These are phyloP conservation scores for Suhomyces kilbournensis DNA, from an alignment of 805 yeast species.

Conservation along the genomic window DNA sequence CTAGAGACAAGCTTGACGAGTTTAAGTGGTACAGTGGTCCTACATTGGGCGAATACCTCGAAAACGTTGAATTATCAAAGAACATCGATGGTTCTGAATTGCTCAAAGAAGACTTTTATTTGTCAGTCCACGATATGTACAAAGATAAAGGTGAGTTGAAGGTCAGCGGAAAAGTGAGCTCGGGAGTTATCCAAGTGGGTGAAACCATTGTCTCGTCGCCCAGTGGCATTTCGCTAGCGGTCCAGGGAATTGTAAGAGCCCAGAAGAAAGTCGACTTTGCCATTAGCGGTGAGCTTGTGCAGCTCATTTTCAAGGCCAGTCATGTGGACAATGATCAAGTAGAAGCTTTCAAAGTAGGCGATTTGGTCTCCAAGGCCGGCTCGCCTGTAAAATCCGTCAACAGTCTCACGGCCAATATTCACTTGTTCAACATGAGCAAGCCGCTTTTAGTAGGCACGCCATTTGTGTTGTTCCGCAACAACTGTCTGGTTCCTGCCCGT, in stretches of 20 bases:
- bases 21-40: slow-evolving; percentile 49
- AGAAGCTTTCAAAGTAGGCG: slow-evolving; percentile 64
- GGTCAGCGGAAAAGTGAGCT: slow-evolving; percentile 61
- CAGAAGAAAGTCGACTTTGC: slow-evolving; percentile 48
- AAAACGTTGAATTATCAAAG: slow-evolving; percentile 23
- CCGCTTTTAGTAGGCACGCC: slow-evolving; percentile 82
- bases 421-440: slow-evolving; percentile 46
- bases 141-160: slow-evolving; percentile 47
- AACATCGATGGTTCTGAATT: slow-evolving; percentile 16
- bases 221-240: slow-evolving; percentile 39
- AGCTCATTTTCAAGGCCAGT: slow-evolving; percentile 45
- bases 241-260: slow-evolving; percentile 36
- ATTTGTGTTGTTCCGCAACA: slow-evolving; percentile 72
- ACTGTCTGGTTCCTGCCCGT: slow-evolving; percentile 67
- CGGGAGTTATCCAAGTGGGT: slow-evolving; percentile 70
- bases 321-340: slow-evolving; percentile 46
- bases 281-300: slow-evolving; percentile 59
- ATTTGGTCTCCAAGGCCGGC: slow-evolving; percentile 35
- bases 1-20: slow-evolving; percentile 19
- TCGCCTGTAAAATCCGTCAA: slow-evolving; percentile 25
- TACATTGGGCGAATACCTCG: slow-evolving; percentile 41
- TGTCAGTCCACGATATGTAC: slow-evolving; percentile 63
- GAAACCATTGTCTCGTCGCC: slow-evolving; percentile 62
- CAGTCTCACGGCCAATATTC: slow-evolving; percentile 26
- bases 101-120: slow-evolving; percentile 44